Percentiles rank a stretch among this genome's conserved stretches.
phyloP scores from a whole-genome alignment of 345 rosid genomes.

The Melastoma malabathricum region DNA sequence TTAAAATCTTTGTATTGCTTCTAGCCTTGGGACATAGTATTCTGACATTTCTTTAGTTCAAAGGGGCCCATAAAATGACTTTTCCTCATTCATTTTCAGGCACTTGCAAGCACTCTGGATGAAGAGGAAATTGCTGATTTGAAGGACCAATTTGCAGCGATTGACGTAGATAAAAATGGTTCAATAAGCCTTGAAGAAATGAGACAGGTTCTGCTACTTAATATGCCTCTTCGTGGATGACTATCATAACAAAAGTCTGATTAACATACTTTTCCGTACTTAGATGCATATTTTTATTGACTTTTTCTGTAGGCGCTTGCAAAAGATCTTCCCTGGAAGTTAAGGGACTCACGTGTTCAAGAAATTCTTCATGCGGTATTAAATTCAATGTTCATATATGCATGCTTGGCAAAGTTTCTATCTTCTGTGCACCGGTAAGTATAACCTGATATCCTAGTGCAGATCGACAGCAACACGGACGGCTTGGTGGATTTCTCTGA shows the following conservation, averaged over 20 bases:
- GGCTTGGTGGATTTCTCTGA: constrained; percentile 39
- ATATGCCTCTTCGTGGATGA: no score
- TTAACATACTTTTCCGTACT: no score
- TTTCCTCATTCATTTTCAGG: constrained; percentile 15
- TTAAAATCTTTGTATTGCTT: no score
- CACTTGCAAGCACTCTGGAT: constrained; percentile 37
- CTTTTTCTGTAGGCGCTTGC: constrained; percentile 32
- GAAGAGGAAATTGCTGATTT: constrained; percentile 34
- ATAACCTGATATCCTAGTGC: constrained; percentile 6
- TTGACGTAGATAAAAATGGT: constrained; percentile 40
- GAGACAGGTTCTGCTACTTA: constrained; percentile 23
- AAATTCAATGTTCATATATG: neutral
- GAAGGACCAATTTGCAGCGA: constrained; percentile 38
- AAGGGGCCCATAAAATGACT: neutral
- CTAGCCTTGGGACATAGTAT: no score
- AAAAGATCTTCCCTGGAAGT: constrained; percentile 50
- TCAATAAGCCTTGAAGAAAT: constrained; percentile 43
- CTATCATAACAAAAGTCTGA: no score
- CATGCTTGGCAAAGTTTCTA: neutral
- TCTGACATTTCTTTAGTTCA: neutral
- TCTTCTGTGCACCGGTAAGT: no score
- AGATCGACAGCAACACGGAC: constrained; percentile 43
- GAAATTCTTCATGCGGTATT: constrained; percentile 45
- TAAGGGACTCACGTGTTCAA: constrained; percentile 31
- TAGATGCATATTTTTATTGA: no score